A percentile compares a stretch with the other conserved stretches of the same genome.
phyloP scores from a whole-genome alignment of 208 protist species.

The Trypanosoma rangeli region DNA sequence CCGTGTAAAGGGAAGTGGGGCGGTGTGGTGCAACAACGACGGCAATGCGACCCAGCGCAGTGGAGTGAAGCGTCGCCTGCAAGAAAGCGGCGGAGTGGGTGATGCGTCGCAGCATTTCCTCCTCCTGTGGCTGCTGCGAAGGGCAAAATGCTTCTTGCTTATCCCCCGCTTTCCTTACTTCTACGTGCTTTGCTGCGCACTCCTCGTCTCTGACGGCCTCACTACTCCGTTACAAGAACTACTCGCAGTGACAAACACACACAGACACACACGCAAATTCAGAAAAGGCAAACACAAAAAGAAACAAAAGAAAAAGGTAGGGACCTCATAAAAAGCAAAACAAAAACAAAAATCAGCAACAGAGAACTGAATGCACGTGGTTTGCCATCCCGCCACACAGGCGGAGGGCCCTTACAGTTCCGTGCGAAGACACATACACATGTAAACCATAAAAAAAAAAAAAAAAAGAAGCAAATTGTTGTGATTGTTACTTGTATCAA shows the following conservation, averaged over 20 bases:
- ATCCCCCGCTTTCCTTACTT: background rate
- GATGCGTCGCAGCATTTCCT: slow-evolving; percentile 7
- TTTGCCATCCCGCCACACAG: background rate
- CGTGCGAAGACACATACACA: background rate
- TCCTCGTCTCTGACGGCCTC: background rate
- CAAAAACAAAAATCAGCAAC: background rate
- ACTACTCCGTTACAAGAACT: background rate
- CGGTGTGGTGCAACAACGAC: background rate
- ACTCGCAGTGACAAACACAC: background rate
- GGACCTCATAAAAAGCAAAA: background rate
- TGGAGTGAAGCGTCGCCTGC: background rate
- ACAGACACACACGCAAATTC: background rate
- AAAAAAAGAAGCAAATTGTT: too few species aligned
- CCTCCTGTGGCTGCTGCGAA: background rate
- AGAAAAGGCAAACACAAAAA: background rate
- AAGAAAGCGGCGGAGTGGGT: background rate
- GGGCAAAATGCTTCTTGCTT: background rate
- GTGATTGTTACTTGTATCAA: background rate
- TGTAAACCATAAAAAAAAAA: background rate
- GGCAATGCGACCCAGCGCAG: background rate
- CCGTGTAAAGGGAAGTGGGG: background rate
- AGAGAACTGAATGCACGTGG: background rate
- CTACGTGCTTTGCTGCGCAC: background rate
- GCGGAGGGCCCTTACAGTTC: background rate
- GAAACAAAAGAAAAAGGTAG: background rate